phyloP scores from a whole-genome alignment of 2,329 filamentous ascomycete genomes.

The Verticillium isaacii region DNA sequence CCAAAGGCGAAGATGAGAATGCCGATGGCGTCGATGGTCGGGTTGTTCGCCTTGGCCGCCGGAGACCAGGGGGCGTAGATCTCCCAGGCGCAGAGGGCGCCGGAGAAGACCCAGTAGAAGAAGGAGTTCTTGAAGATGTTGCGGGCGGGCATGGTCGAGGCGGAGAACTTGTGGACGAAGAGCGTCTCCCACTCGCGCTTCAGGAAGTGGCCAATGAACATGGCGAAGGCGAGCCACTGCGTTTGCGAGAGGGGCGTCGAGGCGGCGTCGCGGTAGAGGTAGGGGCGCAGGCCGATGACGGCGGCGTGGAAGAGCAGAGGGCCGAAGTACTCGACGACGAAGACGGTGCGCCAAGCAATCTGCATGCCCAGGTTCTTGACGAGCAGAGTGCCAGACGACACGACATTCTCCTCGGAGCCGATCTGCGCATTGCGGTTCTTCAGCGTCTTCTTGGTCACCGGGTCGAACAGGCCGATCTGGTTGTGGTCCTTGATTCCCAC shows the following conservation, averaged over 20 bases:
- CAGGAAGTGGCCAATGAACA: slow-evolving; percentile 79
- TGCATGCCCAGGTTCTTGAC: slow-evolving; percentile 93
- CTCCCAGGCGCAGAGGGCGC: slow-evolving; percentile 76
- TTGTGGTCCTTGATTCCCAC: slow-evolving; percentile 51
- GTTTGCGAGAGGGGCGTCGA: slow-evolving; percentile 52
- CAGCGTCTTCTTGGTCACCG: slow-evolving; percentile 55
- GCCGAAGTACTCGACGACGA: slow-evolving; percentile 90
- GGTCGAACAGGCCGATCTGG: slow-evolving; percentile 58
- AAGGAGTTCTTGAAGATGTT: slow-evolving; percentile 95
- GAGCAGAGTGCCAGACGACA: slow-evolving; percentile 56
- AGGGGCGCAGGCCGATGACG: slow-evolving; percentile 66
- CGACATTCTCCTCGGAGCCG: slow-evolving; percentile 41
- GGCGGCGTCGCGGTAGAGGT: slow-evolving; percentile 43
- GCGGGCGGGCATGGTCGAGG: slow-evolving; percentile 83
- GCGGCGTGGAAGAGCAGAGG: slow-evolving; percentile 83
- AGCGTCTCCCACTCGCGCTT: slow-evolving; percentile 95
- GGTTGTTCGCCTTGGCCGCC: slow-evolving; percentile 49
- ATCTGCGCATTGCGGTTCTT: slow-evolving; percentile 57
- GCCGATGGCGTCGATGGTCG: slow-evolving; percentile 58
- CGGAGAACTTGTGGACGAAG: slow-evolving; percentile 92
- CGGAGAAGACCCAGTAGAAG: slow-evolving; percentile 89
- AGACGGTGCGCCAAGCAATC: slow-evolving; percentile 89
- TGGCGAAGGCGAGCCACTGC: slow-evolving; percentile 69
- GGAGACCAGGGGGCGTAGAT: slow-evolving; percentile 74
- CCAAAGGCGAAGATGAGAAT: slow-evolving; percentile 70